Evolutionary conservation across 306 rosid species (phyloP), one percentile per base, ranked within the genome.

Genomic region (Trichosanthes cucumerina): DNA sequence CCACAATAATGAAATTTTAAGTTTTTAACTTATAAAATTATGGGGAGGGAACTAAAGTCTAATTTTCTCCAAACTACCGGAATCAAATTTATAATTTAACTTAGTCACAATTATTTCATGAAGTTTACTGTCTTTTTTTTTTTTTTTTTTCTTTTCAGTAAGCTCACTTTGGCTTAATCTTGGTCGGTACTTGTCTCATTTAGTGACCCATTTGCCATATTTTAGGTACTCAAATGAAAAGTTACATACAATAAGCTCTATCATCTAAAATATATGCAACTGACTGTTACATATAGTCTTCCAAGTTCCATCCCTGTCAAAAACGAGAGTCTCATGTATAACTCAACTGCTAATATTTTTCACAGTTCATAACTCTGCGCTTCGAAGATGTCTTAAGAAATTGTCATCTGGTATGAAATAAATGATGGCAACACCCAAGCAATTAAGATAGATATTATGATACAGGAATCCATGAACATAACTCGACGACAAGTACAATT

Each of bases 401-500:
- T 33, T 36, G 72, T 36, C 26, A 64, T 36, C 2, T 64, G 26
- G 24, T 36, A 36, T 3, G 7, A 36, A 64, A 36, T 5, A 69
- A 4, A 41, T 21, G n/a, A 24, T 21, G 2, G n/a, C 21, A 41
- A 10, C 8, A 69, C 52, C 9, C 4, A 5, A 12, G 34, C 50
- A 0, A 41, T 41, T 41, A 43, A 1, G 53, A 21, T 69, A 21
- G 75, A 12, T 69, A 43, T 43, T 69, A 69, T 69, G 54, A 23
- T 69, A 69, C 53, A 69, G 54, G 54, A 23, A 46, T 72, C 58
- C 76, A 44, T 47, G 59, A 72, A 72, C 58, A 28, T 72, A 47
- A 72, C 77, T 47, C 58, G 21, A 70, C 38, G 2, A 16, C 41
- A 16, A 31, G 44, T 49, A 50, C 13, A 46, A 46, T 14, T 44